Percentiles rank a stretch among this genome's conserved stretches.
These are phyloP conservation scores for Hypholoma sublateritium DNA, from an alignment of 768 basidiomycete species.

Conservation along the genomic window DNA sequence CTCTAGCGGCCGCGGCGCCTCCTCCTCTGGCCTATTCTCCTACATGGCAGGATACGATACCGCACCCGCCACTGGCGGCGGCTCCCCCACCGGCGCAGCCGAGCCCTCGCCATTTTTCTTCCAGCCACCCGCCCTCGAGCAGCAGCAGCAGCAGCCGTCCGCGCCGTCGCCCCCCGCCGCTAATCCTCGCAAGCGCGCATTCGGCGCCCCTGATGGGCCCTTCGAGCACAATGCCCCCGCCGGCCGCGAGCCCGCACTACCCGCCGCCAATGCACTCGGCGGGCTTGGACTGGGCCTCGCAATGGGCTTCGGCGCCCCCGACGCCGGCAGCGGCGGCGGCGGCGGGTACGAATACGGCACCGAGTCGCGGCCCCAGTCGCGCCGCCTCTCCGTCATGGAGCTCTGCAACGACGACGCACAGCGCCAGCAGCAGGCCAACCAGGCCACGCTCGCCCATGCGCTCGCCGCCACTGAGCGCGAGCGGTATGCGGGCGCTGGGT, in stretches of 20 bases:
- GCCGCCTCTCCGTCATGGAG: conserved; percentile 83
- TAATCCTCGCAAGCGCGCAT: conserved; percentile 64
- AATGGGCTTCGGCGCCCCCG: background rate
- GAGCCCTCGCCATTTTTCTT: conserved; percentile 62
- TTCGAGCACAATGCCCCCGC: conserved; percentile 25
- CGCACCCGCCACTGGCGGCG: background rate
- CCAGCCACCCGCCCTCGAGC: conserved; percentile 54
- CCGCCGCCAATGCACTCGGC: background rate
- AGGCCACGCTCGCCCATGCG: conserved; percentile 22
- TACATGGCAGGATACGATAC: background rate
- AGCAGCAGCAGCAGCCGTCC: conserved; percentile 26
- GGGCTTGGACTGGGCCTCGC: background rate
- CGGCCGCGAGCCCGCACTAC: background rate
- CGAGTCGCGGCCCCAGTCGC: conserved; percentile 77
- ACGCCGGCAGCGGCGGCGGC: background rate
- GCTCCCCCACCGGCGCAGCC: background rate
- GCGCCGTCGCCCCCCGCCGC: conserved; percentile 21
- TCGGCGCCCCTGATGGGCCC: conserved; percentile 55
- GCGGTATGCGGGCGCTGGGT: background rate
- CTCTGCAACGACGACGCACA: conserved; percentile 71
- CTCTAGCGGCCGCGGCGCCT: conserved; percentile 18
- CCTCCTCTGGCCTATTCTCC: background rate
- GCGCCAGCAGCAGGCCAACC: conserved; percentile 29
- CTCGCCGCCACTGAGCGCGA: background rate
- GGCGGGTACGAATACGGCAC: conserved; percentile 64